phyloP scores from a whole-genome alignment of 352 stramenopile species.

The Pythium dissimile region DNA sequence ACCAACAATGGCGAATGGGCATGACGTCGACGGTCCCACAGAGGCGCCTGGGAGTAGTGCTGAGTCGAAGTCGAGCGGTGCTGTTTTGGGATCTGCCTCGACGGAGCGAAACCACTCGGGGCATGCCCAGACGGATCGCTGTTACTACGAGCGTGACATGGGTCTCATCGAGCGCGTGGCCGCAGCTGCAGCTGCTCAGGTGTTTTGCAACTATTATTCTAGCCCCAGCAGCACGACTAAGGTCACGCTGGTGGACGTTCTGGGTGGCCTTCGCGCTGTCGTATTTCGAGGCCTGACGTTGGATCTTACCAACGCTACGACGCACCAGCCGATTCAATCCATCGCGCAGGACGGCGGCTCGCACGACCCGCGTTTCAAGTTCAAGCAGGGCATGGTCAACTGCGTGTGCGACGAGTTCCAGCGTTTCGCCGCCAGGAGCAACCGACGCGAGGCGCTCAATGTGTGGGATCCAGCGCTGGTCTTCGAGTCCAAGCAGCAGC shows the following conservation, averaged over 20 bases:
- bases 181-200: not conserved
- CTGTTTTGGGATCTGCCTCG: too few species aligned
- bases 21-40: too few species aligned
- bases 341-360: conserved; percentile 27
- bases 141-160: conserved; percentile 5
- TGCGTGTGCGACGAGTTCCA: conserved; percentile 13
- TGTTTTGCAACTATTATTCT: conserved; percentile 2
- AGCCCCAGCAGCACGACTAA: not conserved
- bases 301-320: conserved; percentile 32
- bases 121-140: not conserved
- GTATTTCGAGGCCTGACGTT: conserved; percentile 45
- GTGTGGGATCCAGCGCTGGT: conserved; percentile 7
- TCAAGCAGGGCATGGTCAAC: conserved; percentile 9
- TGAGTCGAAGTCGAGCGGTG: too few species aligned
- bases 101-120: not conserved
- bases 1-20: too few species aligned
- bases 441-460: not conserved
- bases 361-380: conserved; percentile 35
- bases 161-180: conserved; percentile 12
- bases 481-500: not conserved
- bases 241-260: conserved; percentile 22
- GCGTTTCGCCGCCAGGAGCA: not conserved
- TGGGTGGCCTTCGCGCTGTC: conserved; percentile 24
- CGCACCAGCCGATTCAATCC: conserved; percentile 20
- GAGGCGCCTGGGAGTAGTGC: too few species aligned